phyloP scores from a whole-genome alignment of 106 monocot species.

The Allium sativum region DNA sequence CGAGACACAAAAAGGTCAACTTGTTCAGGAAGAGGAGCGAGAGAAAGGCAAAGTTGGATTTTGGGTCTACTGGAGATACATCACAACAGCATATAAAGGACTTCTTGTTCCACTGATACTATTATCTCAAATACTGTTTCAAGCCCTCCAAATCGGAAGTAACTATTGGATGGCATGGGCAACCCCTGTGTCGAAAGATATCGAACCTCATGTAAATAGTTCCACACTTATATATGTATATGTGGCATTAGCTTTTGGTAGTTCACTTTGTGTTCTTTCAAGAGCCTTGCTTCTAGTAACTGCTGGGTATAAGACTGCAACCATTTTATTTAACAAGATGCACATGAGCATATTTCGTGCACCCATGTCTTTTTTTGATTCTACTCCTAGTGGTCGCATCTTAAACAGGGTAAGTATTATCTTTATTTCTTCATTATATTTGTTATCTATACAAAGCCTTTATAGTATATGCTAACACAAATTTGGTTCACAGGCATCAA shows the following conservation, averaged over 20 bases:
- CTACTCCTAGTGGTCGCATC: slow-evolving; percentile 84
- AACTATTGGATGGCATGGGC: slow-evolving; percentile 99
- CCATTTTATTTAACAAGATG: slow-evolving; percentile 74
- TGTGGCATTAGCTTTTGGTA: slow-evolving; percentile 65
- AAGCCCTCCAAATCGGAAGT: slow-evolving; percentile 68
- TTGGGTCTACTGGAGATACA: slow-evolving; percentile 85
- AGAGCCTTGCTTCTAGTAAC: slow-evolving; percentile 52
- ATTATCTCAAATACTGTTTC: slow-evolving; percentile 62
- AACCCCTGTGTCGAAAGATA: slow-evolving; percentile 45
- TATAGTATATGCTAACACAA: background rate
- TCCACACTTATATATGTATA: slow-evolving; percentile 52
- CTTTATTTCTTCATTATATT: no score
- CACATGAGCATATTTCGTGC: slow-evolving; percentile 64
- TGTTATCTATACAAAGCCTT: background rate
- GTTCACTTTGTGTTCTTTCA: slow-evolving; percentile 53
- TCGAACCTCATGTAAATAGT: slow-evolving; percentile 41
- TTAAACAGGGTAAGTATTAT: slow-evolving; percentile 54
- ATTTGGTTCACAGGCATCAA: slow-evolving; percentile 48
- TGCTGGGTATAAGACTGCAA: slow-evolving; percentile 74
- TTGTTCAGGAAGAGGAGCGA: slow-evolving; percentile 89
- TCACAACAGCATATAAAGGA: slow-evolving; percentile 69
- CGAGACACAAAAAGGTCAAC: slow-evolving; percentile 43
- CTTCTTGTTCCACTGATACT: slow-evolving; percentile 65
- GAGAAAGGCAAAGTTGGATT: slow-evolving; percentile 91
- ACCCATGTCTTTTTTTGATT: slow-evolving; percentile 94